phyloP scores from a whole-genome alignment of 2,329 filamentous ascomycete species.

The Verticillium alfalfae region DNA sequence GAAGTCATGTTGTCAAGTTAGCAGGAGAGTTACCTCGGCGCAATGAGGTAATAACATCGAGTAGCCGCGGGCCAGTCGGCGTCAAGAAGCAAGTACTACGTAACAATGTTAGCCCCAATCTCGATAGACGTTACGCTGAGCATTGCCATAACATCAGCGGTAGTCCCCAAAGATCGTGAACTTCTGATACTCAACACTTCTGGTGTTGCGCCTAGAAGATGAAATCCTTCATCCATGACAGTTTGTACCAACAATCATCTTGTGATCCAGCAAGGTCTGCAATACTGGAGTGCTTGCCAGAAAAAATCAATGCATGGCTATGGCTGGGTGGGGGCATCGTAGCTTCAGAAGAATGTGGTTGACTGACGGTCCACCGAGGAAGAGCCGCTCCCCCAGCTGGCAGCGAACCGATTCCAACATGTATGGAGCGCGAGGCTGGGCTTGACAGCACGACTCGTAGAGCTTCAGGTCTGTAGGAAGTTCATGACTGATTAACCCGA shows the following conservation, averaged over 20 bases:
- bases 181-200: too few relatives aligned
- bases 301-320: neutral
- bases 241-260: too few relatives aligned
- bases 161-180: too few relatives aligned
- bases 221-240: too few relatives aligned
- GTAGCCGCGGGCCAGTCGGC: neutral
- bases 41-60: neutral
- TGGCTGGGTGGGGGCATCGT: neutral
- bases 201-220: too few relatives aligned
- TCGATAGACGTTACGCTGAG: too few relatives aligned
- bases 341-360: neutral
- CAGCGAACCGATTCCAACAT: neutral
- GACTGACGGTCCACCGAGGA: neutral
- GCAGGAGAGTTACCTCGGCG: neutral
- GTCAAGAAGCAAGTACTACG: neutral
- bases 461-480: neutral
- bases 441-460: neutral
- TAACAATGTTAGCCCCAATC: too few relatives aligned
- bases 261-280: neutral
- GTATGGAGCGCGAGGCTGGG: neutral
- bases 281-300: neutral
- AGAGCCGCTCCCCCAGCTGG: neutral
- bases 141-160: too few relatives aligned
- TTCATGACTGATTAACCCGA: neutral
- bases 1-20: neutral